Evolutionary conservation across 2,329 filamentous ascomycete genomes (phyloP).

Genomic region (Camillea tinctor): DNA sequence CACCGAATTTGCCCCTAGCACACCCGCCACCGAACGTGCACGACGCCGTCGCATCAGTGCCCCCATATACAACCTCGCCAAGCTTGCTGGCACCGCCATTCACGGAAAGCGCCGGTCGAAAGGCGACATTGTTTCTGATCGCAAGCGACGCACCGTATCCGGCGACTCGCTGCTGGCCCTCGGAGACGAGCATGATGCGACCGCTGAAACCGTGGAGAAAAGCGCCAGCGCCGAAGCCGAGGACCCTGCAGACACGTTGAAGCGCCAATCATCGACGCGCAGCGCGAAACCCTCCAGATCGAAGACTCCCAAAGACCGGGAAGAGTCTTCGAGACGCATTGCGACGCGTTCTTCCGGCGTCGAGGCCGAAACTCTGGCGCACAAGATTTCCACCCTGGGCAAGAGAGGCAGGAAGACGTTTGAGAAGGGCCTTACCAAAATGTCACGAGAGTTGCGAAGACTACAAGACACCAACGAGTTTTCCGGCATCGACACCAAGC

Average conservation of each 20-base stretch:
- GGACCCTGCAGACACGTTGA: conserved; percentile 47
- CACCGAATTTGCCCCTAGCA: conserved; percentile 19
- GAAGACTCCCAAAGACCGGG: conserved; percentile 34
- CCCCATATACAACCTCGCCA: conserved; percentile 65
- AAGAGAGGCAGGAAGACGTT: conserved; percentile 59
- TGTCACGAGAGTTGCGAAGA: conserved; percentile 57
- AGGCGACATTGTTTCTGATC: conserved; percentile 45
- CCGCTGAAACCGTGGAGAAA: conserved; percentile 18
- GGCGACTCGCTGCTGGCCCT: conserved; percentile 37
- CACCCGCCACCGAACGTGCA: conserved; percentile 43
- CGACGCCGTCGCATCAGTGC: conserved; percentile 55
- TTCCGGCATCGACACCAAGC: conserved; percentile 55
- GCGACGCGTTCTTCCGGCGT: conserved; percentile 45
- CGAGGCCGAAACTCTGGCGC: conserved; percentile 43
- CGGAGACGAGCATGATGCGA: conserved; percentile 22
- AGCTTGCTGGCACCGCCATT: conserved; percentile 59
- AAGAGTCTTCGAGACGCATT: conserved; percentile 36
- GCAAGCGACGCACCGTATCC: conserved; percentile 47
- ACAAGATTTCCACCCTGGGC: conserved; percentile 53
- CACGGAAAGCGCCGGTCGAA: conserved; percentile 58
- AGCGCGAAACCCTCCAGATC: conserved; percentile 35
- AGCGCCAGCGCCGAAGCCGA: conserved; percentile 26
- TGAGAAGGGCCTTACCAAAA: conserved; percentile 46
- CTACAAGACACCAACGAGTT: conserved; percentile 65
- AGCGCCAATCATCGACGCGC: conserved; percentile 43